A percentile compares a stretch with the other conserved stretches of the same genome.
phyloP scores from a whole-genome alignment of 1,139 yeast genomes.

The Wickerhamomyces sp. region DNA sequence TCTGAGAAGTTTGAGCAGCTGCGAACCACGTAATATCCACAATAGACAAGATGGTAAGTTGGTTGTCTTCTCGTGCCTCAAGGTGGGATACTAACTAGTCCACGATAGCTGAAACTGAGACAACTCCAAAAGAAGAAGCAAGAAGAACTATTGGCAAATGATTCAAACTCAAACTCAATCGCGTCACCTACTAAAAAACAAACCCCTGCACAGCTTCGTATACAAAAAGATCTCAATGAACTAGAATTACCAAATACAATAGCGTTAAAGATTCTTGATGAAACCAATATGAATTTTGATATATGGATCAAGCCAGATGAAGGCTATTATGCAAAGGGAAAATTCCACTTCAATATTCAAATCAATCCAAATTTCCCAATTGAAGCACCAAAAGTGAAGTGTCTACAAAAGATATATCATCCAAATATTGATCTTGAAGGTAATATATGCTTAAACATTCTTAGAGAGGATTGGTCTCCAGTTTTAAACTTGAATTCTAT shows the following conservation, averaged over 20 bases:
- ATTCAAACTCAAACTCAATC: constrained; percentile 11
- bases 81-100: neutral
- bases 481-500: constrained; percentile 79
- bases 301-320: constrained; percentile 67
- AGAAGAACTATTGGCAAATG: constrained; percentile 25
- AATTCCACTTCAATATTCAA: constrained; percentile 58
- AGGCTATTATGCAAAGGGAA: constrained; percentile 73
- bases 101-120: constrained; percentile 46
- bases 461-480: constrained; percentile 96
- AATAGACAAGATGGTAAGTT: too few species aligned
- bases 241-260: constrained; percentile 65
- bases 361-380: constrained; percentile 79
- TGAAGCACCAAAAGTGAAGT: constrained; percentile 83
- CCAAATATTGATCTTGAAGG: constrained; percentile 67
- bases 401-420: constrained; percentile 67
- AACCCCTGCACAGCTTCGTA: constrained; percentile 49
- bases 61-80: too few species aligned
- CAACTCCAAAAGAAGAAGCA: constrained; percentile 56
- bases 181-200: constrained; percentile 16
- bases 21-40: neutral
- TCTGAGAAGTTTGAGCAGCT: neutral
- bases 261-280: constrained; percentile 49
- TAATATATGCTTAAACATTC: constrained; percentile 82
- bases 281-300: constrained; percentile 56
- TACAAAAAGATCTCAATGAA: constrained; percentile 55